phyloP scores from a whole-genome alignment of 1,284 basidiomycete species.

The Xerocomus amazonicus region DNA sequence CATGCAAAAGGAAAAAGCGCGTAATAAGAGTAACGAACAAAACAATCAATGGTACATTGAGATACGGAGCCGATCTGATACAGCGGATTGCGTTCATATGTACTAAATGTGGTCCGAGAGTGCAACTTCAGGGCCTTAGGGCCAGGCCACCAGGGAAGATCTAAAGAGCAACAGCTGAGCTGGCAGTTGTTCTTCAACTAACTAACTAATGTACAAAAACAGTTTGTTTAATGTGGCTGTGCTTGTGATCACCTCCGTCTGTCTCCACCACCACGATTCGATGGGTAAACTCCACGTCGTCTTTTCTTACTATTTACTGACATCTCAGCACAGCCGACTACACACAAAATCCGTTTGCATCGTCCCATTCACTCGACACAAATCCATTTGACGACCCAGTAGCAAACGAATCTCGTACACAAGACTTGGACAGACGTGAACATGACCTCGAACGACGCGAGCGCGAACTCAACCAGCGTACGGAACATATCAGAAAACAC shows the following conservation, averaged over 20 bases:
- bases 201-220: too few relatives aligned
- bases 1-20: slow-evolving; percentile 25
- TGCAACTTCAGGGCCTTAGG: too few relatives aligned
- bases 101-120: slow-evolving; percentile 4
- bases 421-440: slow-evolving; percentile 71
- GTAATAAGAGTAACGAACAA: too few relatives aligned
- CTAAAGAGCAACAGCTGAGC: too few relatives aligned
- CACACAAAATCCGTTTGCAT: slow-evolving; percentile 75
- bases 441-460: slow-evolving; percentile 78
- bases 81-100: slow-evolving; percentile 8
- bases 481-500: slow-evolving; percentile 72
- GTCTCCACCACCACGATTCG: slow-evolving; percentile 1
- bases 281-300: slow-evolving; percentile 22
- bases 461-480: slow-evolving; percentile 60
- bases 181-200: too few relatives aligned
- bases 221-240: too few relatives aligned
- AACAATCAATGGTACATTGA: neutral
- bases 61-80: slow-evolving; percentile 2
- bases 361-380: slow-evolving; percentile 75
- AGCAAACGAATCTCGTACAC: slow-evolving; percentile 41
- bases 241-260: too few relatives aligned
- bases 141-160: slow-evolving; percentile 8
- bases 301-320: neutral
- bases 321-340: slow-evolving; percentile 34
- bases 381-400: slow-evolving; percentile 82